phyloP scores from a whole-genome alignment of 2,329 filamentous ascomycete genomes.

The Aphanocladium album region DNA sequence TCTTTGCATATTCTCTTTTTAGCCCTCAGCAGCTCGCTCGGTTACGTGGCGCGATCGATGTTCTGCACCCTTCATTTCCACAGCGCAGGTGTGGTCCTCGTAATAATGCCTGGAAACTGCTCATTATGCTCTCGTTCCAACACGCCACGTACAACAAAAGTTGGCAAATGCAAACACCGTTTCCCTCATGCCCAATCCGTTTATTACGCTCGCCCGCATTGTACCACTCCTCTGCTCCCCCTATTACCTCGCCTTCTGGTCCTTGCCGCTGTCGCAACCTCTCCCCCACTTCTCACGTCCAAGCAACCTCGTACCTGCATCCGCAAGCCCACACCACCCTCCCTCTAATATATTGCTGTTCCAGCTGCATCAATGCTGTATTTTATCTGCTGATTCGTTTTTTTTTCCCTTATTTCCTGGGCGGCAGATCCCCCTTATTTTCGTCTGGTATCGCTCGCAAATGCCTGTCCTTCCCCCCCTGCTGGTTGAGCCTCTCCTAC shows the following conservation, averaged over 20 bases:
- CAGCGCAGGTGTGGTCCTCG: background rate
- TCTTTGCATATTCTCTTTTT: too few species aligned
- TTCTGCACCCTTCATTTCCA: background rate
- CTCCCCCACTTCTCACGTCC: background rate
- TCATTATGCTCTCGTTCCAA: too few species aligned
- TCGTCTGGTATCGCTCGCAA: background rate
- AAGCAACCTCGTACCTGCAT: constrained; percentile 1
- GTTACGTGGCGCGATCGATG: background rate
- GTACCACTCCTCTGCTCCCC: background rate
- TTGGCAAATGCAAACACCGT: too few species aligned
- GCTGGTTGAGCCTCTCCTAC: background rate
- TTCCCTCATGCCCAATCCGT: background rate
- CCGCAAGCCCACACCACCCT: background rate
- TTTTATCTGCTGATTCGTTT: background rate
- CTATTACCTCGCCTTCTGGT: background rate
- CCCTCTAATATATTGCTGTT: background rate
- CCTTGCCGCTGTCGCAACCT: background rate
- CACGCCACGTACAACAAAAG: too few species aligned
- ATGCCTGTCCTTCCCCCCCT: background rate
- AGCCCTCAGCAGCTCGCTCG: background rate
- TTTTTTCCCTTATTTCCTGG: background rate
- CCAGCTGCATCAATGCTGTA: background rate
- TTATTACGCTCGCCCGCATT: background rate
- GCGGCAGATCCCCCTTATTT: background rate
- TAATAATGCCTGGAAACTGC: background rate